Evolutionary conservation across 176 grass and related monocot species (phyloP).

Genomic region (Guadua angustifolia): DNA sequence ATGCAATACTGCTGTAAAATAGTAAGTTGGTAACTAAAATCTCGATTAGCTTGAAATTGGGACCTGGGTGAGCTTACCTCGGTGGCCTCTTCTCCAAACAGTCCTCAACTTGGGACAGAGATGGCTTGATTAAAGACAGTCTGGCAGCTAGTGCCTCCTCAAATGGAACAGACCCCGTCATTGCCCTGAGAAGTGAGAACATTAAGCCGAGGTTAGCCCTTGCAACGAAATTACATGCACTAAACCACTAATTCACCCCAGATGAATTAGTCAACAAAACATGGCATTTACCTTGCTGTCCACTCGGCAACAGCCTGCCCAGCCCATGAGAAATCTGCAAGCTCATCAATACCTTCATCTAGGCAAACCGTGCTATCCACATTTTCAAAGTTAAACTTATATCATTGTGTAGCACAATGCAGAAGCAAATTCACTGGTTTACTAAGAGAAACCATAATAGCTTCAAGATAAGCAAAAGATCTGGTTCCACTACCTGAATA

Average conservation of each 20-base stretch:
- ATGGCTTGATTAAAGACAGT: constrained; percentile 87
- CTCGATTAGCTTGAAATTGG: neutral
- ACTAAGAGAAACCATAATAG: no score
- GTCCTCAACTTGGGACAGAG: constrained; percentile 65
- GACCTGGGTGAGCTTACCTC: constrained; percentile 42
- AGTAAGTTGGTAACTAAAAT: neutral
- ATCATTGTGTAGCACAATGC: no score
- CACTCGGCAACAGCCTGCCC: constrained; percentile 86
- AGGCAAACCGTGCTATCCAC: constrained; percentile 91
- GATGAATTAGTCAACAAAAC: neutral
- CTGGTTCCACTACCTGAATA: no score
- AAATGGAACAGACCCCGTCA: constrained; percentile 90
- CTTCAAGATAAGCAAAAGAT: no score
- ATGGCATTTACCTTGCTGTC: constrained; percentile 65
- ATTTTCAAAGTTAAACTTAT: no score
- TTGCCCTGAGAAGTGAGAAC: constrained; percentile 67
- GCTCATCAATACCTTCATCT: constrained; percentile 92
- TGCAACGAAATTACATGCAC: neutral
- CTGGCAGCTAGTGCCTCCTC: constrained; percentile 80
- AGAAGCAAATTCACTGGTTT: no score
- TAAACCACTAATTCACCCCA: neutral
- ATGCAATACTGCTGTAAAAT: constrained; percentile 33
- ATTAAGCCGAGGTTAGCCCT: neutral
- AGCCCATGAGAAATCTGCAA: constrained; percentile 79
- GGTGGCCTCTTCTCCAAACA: constrained; percentile 77